Evolutionary conservation across 768 basidiomycete genomes (phyloP).

Genomic region (Tremella fuciformis): DNA sequence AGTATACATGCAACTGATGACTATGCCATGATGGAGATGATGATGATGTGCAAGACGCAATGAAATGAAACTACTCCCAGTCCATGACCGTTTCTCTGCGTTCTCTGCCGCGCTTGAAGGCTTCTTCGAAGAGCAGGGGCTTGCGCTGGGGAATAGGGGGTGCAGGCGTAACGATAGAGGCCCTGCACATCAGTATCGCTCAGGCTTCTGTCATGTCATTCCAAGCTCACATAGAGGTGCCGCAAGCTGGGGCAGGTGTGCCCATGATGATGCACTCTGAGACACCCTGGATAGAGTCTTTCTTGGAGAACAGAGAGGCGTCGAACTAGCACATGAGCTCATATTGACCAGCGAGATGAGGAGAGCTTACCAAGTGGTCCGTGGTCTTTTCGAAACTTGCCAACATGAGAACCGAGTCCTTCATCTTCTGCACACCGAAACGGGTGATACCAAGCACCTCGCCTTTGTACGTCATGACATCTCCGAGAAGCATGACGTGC

Average conservation of each 20-base stretch:
- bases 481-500: slow-evolving; percentile 95
- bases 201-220: neutral
- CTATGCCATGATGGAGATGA: neutral
- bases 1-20: slow-evolving; percentile 5
- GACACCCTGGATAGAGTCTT: slow-evolving; percentile 89
- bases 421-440: slow-evolving; percentile 99
- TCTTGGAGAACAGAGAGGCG: slow-evolving; percentile 92
- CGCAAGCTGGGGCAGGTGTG: slow-evolving; percentile 87
- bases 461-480: slow-evolving; percentile 99
- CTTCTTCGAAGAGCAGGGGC: slow-evolving; percentile 52
- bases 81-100: neutral
- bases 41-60: too few relatives aligned
- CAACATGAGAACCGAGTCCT: slow-evolving; percentile 92
- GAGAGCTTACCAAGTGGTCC: slow-evolving; percentile 67
- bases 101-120: slow-evolving; percentile 31
- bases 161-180: slow-evolving; percentile 52
- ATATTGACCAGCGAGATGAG: neutral
- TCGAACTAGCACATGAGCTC: slow-evolving; percentile 62
- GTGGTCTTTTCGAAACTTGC: slow-evolving; percentile 99
- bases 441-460: slow-evolving; percentile 97
- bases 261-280: slow-evolving; percentile 99
- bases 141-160: slow-evolving; percentile 48
- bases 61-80: neutral
- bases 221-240: slow-evolving; percentile 75
- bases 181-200: slow-evolving; percentile 32